Conservation (phyloP, 176 grass and related monocot genomes). For the Elaeis guineensis region DNA sequence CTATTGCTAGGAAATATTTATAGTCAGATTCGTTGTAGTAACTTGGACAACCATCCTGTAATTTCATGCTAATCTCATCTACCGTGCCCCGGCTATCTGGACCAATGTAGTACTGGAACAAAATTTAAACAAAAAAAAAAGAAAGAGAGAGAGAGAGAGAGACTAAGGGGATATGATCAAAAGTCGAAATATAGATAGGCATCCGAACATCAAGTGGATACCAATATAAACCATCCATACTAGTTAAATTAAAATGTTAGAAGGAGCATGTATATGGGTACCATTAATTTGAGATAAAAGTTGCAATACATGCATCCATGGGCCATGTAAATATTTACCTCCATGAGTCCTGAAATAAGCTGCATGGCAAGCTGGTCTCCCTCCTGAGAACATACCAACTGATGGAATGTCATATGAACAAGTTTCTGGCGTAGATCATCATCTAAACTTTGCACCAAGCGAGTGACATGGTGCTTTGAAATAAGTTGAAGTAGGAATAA, state of each 20-base stretch:
- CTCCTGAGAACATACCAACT: slow-evolving; percentile 91
- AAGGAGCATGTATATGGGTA: too few relatives aligned
- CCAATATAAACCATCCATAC: too few relatives aligned
- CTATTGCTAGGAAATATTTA: slow-evolving; percentile 89
- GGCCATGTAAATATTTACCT: slow-evolving; percentile 36
- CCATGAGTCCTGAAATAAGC: slow-evolving; percentile 88
- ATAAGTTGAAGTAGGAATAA: slow-evolving; percentile 91
- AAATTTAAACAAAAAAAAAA: slow-evolving; percentile 1
- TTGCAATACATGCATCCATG: too few relatives aligned
- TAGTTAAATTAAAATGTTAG: too few relatives aligned
- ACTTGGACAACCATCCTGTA: slow-evolving; percentile 88
- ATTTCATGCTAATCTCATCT: slow-evolving; percentile 81
- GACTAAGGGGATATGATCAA: too few relatives aligned
- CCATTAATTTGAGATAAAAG: too few relatives aligned
- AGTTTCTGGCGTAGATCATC: slow-evolving; percentile 51
- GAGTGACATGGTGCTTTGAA: slow-evolving; percentile 80
- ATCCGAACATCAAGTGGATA: too few relatives aligned
- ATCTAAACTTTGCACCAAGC: slow-evolving; percentile 80
- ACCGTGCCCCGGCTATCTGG: slow-evolving; percentile 72
- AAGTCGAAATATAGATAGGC: too few relatives aligned
- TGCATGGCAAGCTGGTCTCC: slow-evolving; percentile 67
- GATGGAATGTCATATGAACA: slow-evolving; percentile 74
- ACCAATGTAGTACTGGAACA: slow-evolving; percentile 85
- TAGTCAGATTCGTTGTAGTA: slow-evolving; percentile 91
- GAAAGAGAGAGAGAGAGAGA: too few relatives aligned